phyloP scores from a whole-genome alignment of 2,329 filamentous ascomycete genomes.

The Dryadomyces quercus-mongolicae region DNA sequence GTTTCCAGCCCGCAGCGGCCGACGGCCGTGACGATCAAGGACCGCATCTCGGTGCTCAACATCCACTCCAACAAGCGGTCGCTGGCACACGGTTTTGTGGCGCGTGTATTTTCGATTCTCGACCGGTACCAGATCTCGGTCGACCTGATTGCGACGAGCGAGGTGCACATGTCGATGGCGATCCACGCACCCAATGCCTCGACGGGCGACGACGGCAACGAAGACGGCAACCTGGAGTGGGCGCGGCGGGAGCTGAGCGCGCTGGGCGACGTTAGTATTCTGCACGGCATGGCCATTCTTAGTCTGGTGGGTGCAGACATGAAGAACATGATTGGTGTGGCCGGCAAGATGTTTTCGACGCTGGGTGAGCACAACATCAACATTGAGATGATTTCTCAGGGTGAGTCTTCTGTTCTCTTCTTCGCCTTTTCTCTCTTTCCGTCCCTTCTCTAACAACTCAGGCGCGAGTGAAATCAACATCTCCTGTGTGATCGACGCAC shows the following conservation, averaged over 20 bases:
- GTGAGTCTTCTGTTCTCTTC: constrained; percentile 34
- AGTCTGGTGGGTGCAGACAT: constrained; percentile 90
- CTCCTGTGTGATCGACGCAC: constrained; percentile 88
- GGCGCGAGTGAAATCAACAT: constrained; percentile 99
- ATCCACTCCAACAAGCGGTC: constrained; percentile 96
- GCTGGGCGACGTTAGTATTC: constrained; percentile 81
- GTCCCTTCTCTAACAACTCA: constrained; percentile 37
- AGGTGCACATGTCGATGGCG: constrained; percentile 96
- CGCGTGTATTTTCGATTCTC: constrained; percentile 82
- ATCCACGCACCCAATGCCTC: constrained; percentile 64
- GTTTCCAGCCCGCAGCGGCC: constrained; percentile 51
- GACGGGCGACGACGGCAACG: constrained; percentile 17
- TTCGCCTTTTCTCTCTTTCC: neutral
- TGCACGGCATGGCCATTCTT: constrained; percentile 88
- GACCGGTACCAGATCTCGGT: constrained; percentile 81
- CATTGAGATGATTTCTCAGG: constrained; percentile 99
- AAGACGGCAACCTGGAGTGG: constrained; percentile 41
- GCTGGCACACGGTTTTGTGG: constrained; percentile 91
- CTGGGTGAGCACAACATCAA: constrained; percentile 90
- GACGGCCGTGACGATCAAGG: constrained; percentile 92
- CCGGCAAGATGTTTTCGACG: constrained; percentile 88
- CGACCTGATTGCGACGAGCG: constrained; percentile 89
- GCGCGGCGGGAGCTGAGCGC: constrained; percentile 48
- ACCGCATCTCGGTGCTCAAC: constrained; percentile 92
- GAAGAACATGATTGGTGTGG: constrained; percentile 95